phyloP scores from a whole-genome alignment of 257 asterid species.

The Solanum sejunctum region DNA sequence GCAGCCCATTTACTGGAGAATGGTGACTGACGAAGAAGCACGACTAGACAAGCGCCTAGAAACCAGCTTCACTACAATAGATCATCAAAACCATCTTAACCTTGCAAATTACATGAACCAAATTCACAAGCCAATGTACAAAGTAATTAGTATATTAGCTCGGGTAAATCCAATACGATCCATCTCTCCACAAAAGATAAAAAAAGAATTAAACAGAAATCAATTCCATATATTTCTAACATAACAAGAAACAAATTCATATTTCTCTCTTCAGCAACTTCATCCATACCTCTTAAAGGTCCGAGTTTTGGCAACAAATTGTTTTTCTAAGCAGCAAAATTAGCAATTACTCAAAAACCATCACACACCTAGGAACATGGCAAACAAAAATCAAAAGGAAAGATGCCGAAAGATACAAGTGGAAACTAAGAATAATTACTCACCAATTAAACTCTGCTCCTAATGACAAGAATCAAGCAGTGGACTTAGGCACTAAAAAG shows the following conservation, averaged over 20 bases:
- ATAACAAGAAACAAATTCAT: background rate
- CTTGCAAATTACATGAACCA: slow-evolving; percentile 30
- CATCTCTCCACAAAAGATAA: background rate
- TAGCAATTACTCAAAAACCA: background rate
- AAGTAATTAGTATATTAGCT: slow-evolving; percentile 6
- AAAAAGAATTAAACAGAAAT: background rate
- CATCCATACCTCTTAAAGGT: background rate
- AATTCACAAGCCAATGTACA: slow-evolving; percentile 4
- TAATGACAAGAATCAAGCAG: background rate
- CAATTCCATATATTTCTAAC: background rate
- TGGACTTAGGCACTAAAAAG: background rate
- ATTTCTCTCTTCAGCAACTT: background rate
- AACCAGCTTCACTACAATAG: slow-evolving; percentile 50
- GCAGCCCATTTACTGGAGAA: slow-evolving; percentile 76
- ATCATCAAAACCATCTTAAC: slow-evolving; percentile 60
- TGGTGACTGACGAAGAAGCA: slow-evolving; percentile 17
- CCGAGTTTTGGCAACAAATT: background rate
- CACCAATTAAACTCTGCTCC: background rate
- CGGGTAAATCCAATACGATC: background rate
- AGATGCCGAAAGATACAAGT: background rate
- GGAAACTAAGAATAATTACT: background rate
- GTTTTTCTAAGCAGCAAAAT: background rate
- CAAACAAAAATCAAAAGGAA: background rate
- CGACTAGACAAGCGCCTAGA: slow-evolving; percentile 22
- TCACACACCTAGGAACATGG: background rate